These are phyloP conservation scores for Colletotrichum sp. DNA, from an alignment of 2,329 filamentous ascomycete genomes.

Conservation along the genomic window DNA sequence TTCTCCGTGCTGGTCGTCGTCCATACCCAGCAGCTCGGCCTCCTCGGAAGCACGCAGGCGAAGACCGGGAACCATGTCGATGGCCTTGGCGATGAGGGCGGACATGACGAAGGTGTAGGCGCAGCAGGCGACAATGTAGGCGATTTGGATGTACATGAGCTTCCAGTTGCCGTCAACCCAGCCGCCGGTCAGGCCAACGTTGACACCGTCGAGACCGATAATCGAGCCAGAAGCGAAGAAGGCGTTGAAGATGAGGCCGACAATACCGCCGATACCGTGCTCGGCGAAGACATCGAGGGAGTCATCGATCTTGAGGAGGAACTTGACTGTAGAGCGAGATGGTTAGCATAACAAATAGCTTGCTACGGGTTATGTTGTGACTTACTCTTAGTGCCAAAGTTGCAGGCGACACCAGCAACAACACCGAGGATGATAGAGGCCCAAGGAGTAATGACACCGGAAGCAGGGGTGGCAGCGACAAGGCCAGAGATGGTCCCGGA, in stretches of 20 bases:
- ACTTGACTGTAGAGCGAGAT: constrained; percentile 53
- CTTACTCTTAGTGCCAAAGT: constrained; percentile 69
- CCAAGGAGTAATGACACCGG: constrained; percentile 72
- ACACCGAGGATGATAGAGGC: constrained; percentile 71
- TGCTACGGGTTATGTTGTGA: neutral
- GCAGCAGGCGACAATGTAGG: constrained; percentile 71
- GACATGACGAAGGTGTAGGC: constrained; percentile 77
- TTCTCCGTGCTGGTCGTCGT: constrained; percentile 88
- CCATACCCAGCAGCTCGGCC: constrained; percentile 86
- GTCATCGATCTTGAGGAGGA: constrained; percentile 69
- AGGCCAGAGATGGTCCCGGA: constrained; percentile 75
- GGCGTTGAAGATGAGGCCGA: constrained; percentile 75
- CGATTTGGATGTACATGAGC: constrained; percentile 80
- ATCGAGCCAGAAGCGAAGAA: constrained; percentile 74
- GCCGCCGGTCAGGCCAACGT: constrained; percentile 70
- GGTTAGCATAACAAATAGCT: neutral
- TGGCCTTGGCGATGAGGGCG: constrained; percentile 73
- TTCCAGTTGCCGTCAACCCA: constrained; percentile 79
- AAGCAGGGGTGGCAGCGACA: constrained; percentile 72
- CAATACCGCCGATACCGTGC: constrained; percentile 72
- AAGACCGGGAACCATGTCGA: constrained; percentile 79
- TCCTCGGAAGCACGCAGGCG: constrained; percentile 82
- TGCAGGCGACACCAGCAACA: constrained; percentile 69
- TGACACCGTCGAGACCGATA: constrained; percentile 79
- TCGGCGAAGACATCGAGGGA: constrained; percentile 76